Evolutionary conservation across 768 basidiomycete genomes (phyloP), one percentile per base, ranked within the genome.

Genomic region (Phlegmacium glaucopus): DNA sequence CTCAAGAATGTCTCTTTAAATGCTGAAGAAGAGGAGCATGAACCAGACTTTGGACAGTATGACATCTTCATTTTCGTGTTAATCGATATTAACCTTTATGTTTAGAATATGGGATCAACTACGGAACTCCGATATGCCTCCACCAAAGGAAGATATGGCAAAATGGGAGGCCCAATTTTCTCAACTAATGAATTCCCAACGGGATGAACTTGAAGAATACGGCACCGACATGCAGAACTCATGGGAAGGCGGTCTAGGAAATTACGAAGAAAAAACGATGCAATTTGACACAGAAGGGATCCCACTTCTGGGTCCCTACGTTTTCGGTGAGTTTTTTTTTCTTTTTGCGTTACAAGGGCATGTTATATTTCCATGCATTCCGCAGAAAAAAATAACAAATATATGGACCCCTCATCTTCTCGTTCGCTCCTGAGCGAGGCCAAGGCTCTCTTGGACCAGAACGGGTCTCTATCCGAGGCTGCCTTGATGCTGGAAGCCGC

Each of bases 401-500:
- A 83, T 54, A 56, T 90, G 25, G 80, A 78, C 43, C 72, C 75
- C 9, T 69, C 74, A 3, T 65, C 75, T 0, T 72, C 74, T 2
- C 65, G 69, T 25, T 74, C 72, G n/a, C 77, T 81, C 27, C 67
- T 90, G n/a, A 69, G 63, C 39, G 82, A 87, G 50, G 94, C 91
- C 1, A 92, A 94, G 63, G 72, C 75, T 12, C 67, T 94, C 12
- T 69, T 98, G 9, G 79, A 83, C 16, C 76, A 78, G 49, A 91
- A 92, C 45, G 93, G 91, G 2, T 89, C 94, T 2, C 67, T 99
- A 17, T 85, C 91, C 2, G 91, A 96, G 61, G 92, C 86, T 10
- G 87, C 85, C 0, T 72, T 93, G 34, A 72, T 95, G 58, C 72
- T 98, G 16, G 95, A 99, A 69, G 92, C 92, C 11, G 91, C 92